These are phyloP conservation scores for Drechslerella stenobrocha DNA, from an alignment of 2,329 filamentous ascomycete species.

Conservation along the genomic window DNA sequence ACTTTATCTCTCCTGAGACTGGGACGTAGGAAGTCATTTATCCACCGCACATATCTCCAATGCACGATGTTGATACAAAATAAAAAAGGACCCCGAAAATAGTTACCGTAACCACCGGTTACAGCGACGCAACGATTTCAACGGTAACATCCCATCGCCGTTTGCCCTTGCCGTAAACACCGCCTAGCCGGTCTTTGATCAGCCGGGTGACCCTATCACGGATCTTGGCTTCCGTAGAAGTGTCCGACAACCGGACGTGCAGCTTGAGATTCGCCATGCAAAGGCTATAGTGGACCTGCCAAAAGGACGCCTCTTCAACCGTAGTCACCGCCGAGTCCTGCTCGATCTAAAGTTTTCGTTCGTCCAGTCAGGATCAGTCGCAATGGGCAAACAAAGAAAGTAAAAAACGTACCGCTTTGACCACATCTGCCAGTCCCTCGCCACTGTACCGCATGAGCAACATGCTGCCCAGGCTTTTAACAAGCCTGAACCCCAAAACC, in stretches of 20 bases:
- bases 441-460: slow-evolving; percentile 84
- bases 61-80: no score
- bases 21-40: no score
- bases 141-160: slow-evolving; percentile 92
- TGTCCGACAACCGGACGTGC: slow-evolving; percentile 68
- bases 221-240: slow-evolving; percentile 71
- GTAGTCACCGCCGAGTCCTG: slow-evolving; percentile 73
- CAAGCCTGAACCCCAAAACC: slow-evolving; percentile 77
- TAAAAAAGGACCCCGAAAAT: background rate
- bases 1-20: no score
- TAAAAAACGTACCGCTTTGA: slow-evolving; percentile 41
- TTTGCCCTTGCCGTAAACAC: slow-evolving; percentile 78
- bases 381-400: background rate
- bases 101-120: background rate
- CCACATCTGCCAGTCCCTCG: slow-evolving; percentile 53
- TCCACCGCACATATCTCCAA: no score
- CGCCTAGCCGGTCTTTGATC: slow-evolving; percentile 82
- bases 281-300: slow-evolving; percentile 96
- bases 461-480: slow-evolving; percentile 86
- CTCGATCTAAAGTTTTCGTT: slow-evolving; percentile 65
- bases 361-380: background rate
- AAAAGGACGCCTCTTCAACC: slow-evolving; percentile 91
- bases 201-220: slow-evolving; percentile 75
- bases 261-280: slow-evolving; percentile 94
- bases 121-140: slow-evolving; percentile 64